These are phyloP conservation scores for Apostasia ramifera DNA, from an alignment of 106 monocot genomes.

Conservation along the genomic window DNA sequence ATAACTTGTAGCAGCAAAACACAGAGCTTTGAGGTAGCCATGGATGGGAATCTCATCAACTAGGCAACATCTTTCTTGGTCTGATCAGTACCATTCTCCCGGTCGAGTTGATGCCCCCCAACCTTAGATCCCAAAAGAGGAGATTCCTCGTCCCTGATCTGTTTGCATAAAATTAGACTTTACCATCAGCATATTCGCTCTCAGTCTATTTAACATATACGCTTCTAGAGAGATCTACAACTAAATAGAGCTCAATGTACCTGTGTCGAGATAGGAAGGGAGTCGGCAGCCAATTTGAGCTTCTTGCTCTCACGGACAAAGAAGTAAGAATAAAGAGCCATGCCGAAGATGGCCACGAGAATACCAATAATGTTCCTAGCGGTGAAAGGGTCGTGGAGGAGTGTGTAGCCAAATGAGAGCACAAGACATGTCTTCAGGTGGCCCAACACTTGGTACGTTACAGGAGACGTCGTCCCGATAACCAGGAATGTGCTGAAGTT, in stretches of 20 bases:
- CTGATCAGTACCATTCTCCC: background rate
- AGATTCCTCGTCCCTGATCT: background rate
- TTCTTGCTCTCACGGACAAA: slow-evolving; percentile 47
- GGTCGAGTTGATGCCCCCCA: background rate
- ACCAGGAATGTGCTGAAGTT: slow-evolving; percentile 84
- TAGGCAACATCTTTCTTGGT: background rate
- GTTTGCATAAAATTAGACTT: background rate
- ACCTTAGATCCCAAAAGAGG: background rate
- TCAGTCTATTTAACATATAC: too few species aligned
- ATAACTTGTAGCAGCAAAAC: too few species aligned
- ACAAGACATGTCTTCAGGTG: slow-evolving; percentile 74
- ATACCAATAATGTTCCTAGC: slow-evolving; percentile 53
- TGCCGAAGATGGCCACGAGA: slow-evolving; percentile 57
- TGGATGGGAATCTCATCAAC: too few species aligned
- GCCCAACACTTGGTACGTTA: slow-evolving; percentile 73
- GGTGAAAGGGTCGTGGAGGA: slow-evolving; percentile 65
- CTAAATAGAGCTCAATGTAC: too few species aligned
- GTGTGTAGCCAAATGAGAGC: slow-evolving; percentile 57
- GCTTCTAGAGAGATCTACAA: too few species aligned
- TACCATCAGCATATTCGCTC: too few species aligned
- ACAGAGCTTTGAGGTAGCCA: too few species aligned
- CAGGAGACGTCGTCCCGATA: slow-evolving; percentile 70
- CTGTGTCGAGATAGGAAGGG: slow-evolving; percentile 17
- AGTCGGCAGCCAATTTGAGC: slow-evolving; percentile 5
- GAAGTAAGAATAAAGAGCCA: slow-evolving; percentile 67